Evolutionary conservation across 2,329 filamentous ascomycete species (phyloP).

Genomic region (Sporothrix globosa): DNA sequence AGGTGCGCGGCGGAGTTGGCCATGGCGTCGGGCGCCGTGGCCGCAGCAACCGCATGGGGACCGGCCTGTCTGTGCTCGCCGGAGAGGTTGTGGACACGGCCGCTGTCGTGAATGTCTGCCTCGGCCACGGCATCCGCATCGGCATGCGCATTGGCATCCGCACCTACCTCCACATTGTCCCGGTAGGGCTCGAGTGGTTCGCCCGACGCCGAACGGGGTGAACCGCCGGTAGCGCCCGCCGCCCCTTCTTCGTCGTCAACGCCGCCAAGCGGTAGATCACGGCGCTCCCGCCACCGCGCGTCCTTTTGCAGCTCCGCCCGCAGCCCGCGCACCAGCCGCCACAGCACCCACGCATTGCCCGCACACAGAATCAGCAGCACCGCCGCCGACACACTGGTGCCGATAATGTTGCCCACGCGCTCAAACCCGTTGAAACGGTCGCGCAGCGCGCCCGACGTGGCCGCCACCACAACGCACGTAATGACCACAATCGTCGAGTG

Average conservation of each 20-base stretch:
- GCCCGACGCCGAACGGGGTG: neutral
- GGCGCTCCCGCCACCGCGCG: slow-evolving; percentile 33
- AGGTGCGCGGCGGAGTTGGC: slow-evolving; percentile 54
- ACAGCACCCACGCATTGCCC: slow-evolving; percentile 85
- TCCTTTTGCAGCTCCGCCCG: slow-evolving; percentile 58
- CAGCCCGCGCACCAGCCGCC: slow-evolving; percentile 72
- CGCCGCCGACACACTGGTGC: slow-evolving; percentile 80
- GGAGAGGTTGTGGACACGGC: neutral
- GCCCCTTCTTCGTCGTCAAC: slow-evolving; percentile 39
- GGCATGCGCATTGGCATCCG: neutral
- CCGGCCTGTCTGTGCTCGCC: neutral
- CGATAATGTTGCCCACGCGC: slow-evolving; percentile 82
- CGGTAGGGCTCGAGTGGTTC: slow-evolving; percentile 28
- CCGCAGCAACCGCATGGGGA: slow-evolving; percentile 26
- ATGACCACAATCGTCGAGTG: slow-evolving; percentile 92
- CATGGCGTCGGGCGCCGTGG: slow-evolving; percentile 30
- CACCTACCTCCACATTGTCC: neutral
- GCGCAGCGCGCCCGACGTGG: slow-evolving; percentile 81
- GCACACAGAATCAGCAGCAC: slow-evolving; percentile 81
- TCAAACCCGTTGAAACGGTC: slow-evolving; percentile 80
- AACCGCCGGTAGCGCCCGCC: too few relatives aligned
- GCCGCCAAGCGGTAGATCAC: slow-evolving; percentile 39
- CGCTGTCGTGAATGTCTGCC: slow-evolving; percentile 31
- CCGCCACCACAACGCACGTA: slow-evolving; percentile 89
- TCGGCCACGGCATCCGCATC: slow-evolving; percentile 2